A percentile compares a stretch with the other conserved stretches of the same genome.
phyloP scores from a whole-genome alignment of 2,329 filamentous ascomycete species.

The Fusarium cyanostomum region DNA sequence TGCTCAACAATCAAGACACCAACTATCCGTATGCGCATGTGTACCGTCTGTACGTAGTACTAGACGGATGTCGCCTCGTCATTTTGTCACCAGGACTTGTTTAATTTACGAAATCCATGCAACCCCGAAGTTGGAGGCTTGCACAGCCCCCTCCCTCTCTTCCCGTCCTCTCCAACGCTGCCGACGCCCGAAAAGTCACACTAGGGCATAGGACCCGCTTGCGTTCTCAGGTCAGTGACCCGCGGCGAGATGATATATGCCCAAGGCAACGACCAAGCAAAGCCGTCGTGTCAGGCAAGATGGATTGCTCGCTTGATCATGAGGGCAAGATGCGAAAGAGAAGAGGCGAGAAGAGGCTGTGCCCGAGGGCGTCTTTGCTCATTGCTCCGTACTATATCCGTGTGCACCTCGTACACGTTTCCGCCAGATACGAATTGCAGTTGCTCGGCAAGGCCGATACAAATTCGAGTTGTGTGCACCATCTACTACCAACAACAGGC shows the following conservation, averaged over 20 bases:
- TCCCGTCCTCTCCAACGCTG: constrained; percentile 21
- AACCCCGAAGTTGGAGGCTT: constrained; percentile 21
- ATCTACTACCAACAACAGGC: not conserved
- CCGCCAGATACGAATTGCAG: not conserved
- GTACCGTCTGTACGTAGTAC: too few relatives aligned
- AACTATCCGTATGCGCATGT: not conserved
- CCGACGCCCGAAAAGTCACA: constrained; percentile 25
- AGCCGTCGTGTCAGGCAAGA: not conserved
- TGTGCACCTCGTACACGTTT: not conserved
- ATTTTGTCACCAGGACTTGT: constrained; percentile 28
- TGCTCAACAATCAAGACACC: too few relatives aligned
- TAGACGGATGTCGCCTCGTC: constrained; percentile 2
- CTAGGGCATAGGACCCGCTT: constrained; percentile 5
- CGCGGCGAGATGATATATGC: not conserved
- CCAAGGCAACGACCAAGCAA: not conserved
- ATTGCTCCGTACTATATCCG: too few relatives aligned
- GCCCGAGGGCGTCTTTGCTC: not conserved
- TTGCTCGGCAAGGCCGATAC: not conserved
- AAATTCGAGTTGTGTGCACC: not conserved
- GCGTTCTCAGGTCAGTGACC: not conserved
- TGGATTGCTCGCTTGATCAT: not conserved
- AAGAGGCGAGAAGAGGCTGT: not conserved
- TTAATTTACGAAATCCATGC: constrained; percentile 27
- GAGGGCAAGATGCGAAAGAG: not conserved
- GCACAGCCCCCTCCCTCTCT: constrained; percentile 30